Base-by-base conservation (phyloP, 495 filamentous ascomycete species). In the Zalerion maritima region DNA sequence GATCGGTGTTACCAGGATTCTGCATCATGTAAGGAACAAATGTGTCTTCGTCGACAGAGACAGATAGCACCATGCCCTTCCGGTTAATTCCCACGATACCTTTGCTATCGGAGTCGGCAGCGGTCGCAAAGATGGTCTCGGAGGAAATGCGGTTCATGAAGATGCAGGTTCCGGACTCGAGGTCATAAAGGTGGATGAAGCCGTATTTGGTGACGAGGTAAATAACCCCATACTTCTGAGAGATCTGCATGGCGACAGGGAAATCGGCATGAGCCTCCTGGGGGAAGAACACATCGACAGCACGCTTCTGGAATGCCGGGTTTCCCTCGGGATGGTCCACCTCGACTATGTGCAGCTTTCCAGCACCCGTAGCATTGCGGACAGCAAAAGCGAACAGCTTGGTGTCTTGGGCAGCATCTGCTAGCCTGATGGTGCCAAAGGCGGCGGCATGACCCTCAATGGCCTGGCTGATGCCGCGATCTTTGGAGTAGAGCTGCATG, bases 111-210 rank as follows among this genome's bases (percentile, higher is more conserved):
- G 66, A 67, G 47, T 96, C 87, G 9, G 74, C 57, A 4, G 84
- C 75, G 8, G 85, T 93, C 10, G 85, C 86, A 58, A 99, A 99
- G 46, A 99, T 96, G 0, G 89, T 99, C 48, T 99, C 89, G 58
- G 84, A 91, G 13, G 89, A 99, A 45, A 99, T 99, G 29, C 89
- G 79, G 59, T 99, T 96, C 86, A 99, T 93, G 71, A 94, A 99
- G 47, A 99, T 87, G 49, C 84, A 89, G n/a, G 81, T 82, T 19
- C 81, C 89, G 4, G 81, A 87, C 60, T 96, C 89, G 24, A 99
- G 71, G 44, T 99, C 89, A 54, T 96, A 96, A 6, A 99, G 70
- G 54, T 99, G 89, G 41, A 99, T 96, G 58, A 96, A 99, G 23
- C 89, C 89, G 48, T 94, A 99, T 50, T 99, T 99, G 11, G 89